Conservation (phyloP, 192 early-diverging fungal species). For the Linderina pennispora region DNA sequence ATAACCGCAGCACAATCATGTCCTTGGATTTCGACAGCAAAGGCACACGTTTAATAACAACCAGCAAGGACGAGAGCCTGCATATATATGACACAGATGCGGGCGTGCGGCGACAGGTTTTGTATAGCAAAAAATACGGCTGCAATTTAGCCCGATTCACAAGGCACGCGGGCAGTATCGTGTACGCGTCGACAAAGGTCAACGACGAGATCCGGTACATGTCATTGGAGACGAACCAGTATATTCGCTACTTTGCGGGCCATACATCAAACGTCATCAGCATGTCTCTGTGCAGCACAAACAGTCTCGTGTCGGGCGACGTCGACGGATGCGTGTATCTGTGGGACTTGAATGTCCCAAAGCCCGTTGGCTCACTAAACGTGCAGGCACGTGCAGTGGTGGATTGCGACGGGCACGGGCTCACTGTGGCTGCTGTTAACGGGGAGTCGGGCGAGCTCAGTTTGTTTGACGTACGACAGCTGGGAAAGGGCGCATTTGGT, state of each 20-base stretch:
- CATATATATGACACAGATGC: constrained; percentile 74
- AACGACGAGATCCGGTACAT: constrained; percentile 92
- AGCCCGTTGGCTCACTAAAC: constrained; percentile 24
- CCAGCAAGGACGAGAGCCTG: constrained; percentile 81
- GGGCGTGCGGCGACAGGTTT: constrained; percentile 67
- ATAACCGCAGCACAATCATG: constrained; percentile 66
- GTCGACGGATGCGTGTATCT: constrained; percentile 71
- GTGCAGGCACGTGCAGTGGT: too few relatives aligned
- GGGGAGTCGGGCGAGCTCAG: constrained; percentile 49
- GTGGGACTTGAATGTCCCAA: constrained; percentile 70
- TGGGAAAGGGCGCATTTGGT: constrained; percentile 44
- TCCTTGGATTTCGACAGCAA: constrained; percentile 77
- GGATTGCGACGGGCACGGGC: too few relatives aligned
- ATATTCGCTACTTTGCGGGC: constrained; percentile 86
- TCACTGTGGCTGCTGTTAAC: constrained; percentile 64
- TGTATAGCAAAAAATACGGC: constrained; percentile 95
- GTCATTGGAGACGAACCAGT: constrained; percentile 92
- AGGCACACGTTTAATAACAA: constrained; percentile 72
- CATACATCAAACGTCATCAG: constrained; percentile 71
- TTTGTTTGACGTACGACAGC: constrained; percentile 68
- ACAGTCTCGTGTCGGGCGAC: constrained; percentile 56
- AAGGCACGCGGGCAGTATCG: constrained; percentile 66
- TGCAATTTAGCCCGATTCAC: constrained; percentile 85
- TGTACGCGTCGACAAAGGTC: constrained; percentile 93
- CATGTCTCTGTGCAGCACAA: constrained; percentile 76